These are phyloP conservation scores for Ceraceosorus guamensis DNA, from an alignment of 1,284 basidiomycete genomes.

Conservation along the genomic window DNA sequence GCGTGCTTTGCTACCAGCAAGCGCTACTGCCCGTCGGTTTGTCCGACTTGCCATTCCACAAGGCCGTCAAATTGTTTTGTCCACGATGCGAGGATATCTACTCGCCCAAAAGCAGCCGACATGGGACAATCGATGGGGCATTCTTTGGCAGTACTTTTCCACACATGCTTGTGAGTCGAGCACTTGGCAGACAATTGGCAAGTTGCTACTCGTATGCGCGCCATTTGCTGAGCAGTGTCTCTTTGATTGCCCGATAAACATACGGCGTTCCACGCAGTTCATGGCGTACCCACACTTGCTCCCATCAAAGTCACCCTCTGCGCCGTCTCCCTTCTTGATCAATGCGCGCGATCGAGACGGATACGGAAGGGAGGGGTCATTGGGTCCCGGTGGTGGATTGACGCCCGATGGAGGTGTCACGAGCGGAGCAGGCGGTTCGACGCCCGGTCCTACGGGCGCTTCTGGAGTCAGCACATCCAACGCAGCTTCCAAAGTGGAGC, in stretches of 20 bases:
- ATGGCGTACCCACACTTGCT: conserved; percentile 63
- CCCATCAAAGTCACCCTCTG: conserved; percentile 50
- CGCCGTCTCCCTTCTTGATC: conserved; percentile 33
- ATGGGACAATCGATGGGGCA: conserved; percentile 48
- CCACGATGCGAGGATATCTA: conserved; percentile 47
- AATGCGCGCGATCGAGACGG: no score
- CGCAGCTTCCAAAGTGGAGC: conserved; percentile 32
- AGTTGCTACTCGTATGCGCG: no score
- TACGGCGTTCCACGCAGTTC: conserved; percentile 53
- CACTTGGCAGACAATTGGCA: conserved; percentile 42
- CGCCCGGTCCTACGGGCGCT: conserved; percentile 7
- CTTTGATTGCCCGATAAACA: no score
- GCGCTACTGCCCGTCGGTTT: conserved; percentile 42
- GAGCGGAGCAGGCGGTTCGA: neutral
- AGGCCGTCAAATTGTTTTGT: conserved; percentile 46
- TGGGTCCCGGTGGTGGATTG: neutral
- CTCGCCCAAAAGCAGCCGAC: conserved; percentile 42
- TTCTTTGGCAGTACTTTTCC: conserved; percentile 47
- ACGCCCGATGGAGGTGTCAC: neutral
- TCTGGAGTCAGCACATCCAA: conserved; percentile 7
- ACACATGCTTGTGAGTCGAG: conserved; percentile 52
- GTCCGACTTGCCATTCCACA: conserved; percentile 44
- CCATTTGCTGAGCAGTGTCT: no score
- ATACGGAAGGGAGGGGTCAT: neutral
- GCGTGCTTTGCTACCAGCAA: conserved; percentile 46